phyloP scores from a whole-genome alignment of 2,329 filamentous ascomycete species.

The Pseudogymnoascus sp. region DNA sequence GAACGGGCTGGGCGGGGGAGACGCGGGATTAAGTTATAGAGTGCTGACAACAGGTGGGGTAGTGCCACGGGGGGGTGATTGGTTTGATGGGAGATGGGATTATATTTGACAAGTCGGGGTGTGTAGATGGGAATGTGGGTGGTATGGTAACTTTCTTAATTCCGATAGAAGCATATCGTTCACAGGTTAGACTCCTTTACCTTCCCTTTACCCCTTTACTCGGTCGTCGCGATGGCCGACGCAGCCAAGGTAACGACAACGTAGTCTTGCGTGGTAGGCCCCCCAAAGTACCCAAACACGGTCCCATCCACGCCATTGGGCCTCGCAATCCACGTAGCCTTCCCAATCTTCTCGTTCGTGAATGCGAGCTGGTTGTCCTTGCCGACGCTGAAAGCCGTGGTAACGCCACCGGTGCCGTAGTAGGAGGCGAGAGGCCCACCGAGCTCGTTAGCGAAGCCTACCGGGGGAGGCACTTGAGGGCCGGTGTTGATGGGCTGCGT shows the following conservation, averaged over 20 bases:
- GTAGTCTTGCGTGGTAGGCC: background rate
- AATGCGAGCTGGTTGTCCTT: background rate
- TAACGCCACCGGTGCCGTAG: background rate
- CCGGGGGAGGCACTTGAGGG: background rate
- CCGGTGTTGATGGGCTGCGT: background rate
- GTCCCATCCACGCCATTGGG: background rate
- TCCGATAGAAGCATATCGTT: background rate
- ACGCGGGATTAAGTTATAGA: conserved; percentile 2
- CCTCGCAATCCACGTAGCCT: background rate
- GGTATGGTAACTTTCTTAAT: background rate
- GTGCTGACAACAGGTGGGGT: conserved; percentile 2
- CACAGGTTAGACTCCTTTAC: too few species aligned
- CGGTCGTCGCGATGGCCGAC: background rate
- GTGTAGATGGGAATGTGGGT: background rate
- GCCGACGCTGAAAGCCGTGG: background rate
- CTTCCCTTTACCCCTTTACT: background rate
- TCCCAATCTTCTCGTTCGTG: background rate
- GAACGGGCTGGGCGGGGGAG: background rate
- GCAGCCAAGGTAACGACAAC: conserved; percentile 4
- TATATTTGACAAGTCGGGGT: background rate
- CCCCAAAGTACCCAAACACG: background rate
- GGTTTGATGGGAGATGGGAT: background rate
- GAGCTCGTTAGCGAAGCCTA: background rate
- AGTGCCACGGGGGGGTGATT: background rate
- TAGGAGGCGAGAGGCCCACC: background rate